Base-by-base conservation (phyloP, 1,284 basidiomycete genomes). In the Melanopsichium pennsylvanicum region DNA sequence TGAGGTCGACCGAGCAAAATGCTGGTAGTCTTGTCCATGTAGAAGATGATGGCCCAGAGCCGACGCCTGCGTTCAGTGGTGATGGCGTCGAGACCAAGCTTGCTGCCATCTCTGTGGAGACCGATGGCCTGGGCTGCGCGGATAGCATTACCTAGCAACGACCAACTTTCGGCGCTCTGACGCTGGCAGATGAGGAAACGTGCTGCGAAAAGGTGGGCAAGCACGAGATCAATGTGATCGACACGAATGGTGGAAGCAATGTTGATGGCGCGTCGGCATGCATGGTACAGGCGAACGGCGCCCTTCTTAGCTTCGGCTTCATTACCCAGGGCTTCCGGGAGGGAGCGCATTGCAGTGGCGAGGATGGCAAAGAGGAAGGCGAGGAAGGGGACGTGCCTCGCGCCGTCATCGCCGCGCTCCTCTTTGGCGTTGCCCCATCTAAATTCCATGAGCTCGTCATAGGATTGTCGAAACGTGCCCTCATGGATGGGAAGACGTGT, bases 401-500 rank as follows among this genome's bases (percentile, higher is more conserved):
- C 85, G 15, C 89, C 88, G 72, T 90, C 89, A 25, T 73, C 72
- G 18, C 74, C 70, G 19, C 61, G 48, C 55, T 71, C 62, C 26
- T 72, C 66, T 34, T 58, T 55, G 10, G 66, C 60, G 21, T 67
- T 64, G 42, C 72, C 74, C 70, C 72, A 75, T 18, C 72, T 60
- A 56, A 77, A 79, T 16, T 87, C 84, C 76, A 89, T 90, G 38
- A 96, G 85, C 23, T 91, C 89, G 36, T 88, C 85, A 80, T 93
- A 96, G 0, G 90, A 87, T 27, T 85, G 76, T 44, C 92, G 86
- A 81, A 96, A 96, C 51, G 91, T 88, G 41, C 86, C 86, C 69
- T 95, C 93, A 39, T 91, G 92, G 26, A 96, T 87, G 25, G 93
- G 93, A 81, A 95, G 93, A 33, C 93, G 87, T n/a, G 92, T 92